Base-by-base conservation (phyloP, 2,329 filamentous ascomycete species). In the Colletotrichum abscissum region DNA sequence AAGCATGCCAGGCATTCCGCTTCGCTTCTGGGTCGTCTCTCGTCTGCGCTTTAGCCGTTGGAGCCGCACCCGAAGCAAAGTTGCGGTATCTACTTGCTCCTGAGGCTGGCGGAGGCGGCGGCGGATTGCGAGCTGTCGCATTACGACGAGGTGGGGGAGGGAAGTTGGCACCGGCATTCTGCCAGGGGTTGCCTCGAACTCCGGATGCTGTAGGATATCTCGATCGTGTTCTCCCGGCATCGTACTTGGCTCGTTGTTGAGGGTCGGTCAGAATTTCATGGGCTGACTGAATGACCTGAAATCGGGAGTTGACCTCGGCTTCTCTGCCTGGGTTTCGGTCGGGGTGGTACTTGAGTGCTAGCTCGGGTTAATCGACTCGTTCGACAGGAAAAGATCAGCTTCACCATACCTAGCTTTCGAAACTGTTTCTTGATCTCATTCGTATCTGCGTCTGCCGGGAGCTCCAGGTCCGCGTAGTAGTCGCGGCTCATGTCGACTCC, bases 241-340 rank as follows among this genome's bases (percentile, higher is more conserved):
- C 89, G 74, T 90, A 90, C 67, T 88, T 88, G 35, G 84, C 80
- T 74, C 86, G 90, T 67, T 84, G 80, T 2, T 84, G 82, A 1
- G 87, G 84, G 71, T 90, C 88, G 30, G 84, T 86, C 16, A 91
- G 82, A 66, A 98, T 88, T 80, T 98, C 95, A 79, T 97, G 92
- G 26, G 95, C 95, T 5, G 93, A 91, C 82, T 97, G 94, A 62
- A 98, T 97, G 63, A 92, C 90, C 81, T 97, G 94, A 79, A 98
- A 98, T 79, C 94, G 93, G 38, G 92, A 88, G 76, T 94, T 94
- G 79, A 93, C 93, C 79, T 96, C 94, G 70, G 90, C 84, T 83
- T 97, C 95, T 79, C 90, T 91, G 64, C 95, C 95, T 12, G 93
- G 94, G 79, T 98, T 97, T 73, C 95, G 92, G 81, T 98, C 95